Conservation (phyloP, 2,329 filamentous ascomycete genomes). For the Ascochyta viciae-villosae region DNA sequence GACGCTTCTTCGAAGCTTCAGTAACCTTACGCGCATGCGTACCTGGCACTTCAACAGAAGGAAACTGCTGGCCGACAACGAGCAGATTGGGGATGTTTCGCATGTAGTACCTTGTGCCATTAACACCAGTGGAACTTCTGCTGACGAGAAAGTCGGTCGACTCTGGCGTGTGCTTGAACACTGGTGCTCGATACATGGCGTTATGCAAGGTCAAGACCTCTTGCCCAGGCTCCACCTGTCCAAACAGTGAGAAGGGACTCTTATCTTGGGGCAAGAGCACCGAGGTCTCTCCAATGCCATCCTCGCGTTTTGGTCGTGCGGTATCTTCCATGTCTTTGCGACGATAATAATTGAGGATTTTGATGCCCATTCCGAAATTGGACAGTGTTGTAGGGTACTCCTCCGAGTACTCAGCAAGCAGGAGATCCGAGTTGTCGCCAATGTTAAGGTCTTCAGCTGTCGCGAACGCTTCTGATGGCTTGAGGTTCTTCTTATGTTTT, state of each 20-base stretch:
- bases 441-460: slow-evolving; percentile 83
- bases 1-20: slow-evolving; percentile 92
- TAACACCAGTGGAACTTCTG: slow-evolving; percentile 77
- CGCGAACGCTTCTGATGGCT: slow-evolving; percentile 78
- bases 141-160: slow-evolving; percentile 86
- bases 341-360: slow-evolving; percentile 95
- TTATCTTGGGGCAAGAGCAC: slow-evolving; percentile 92
- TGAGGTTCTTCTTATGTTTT: slow-evolving; percentile 78
- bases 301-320: slow-evolving; percentile 75
- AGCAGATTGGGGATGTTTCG: slow-evolving; percentile 91
- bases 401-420: slow-evolving; percentile 95
- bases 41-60: slow-evolving; percentile 88
- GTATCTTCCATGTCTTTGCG: slow-evolving; percentile 80
- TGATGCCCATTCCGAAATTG: slow-evolving; percentile 96
- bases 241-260: slow-evolving; percentile 94
- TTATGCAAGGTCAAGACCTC: slow-evolving; percentile 92
- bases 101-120: slow-evolving; percentile 82
- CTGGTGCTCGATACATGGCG: slow-evolving; percentile 90
- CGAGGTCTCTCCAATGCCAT: slow-evolving; percentile 78
- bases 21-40: slow-evolving; percentile 95
- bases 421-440: slow-evolving; percentile 84
- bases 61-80: slow-evolving; percentile 91
- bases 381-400: slow-evolving; percentile 90
- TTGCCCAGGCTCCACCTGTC: slow-evolving; percentile 89
- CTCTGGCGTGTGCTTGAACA: slow-evolving; percentile 85